Evolutionary conservation across 2,329 filamentous ascomycete genomes (phyloP).

Genomic region (Alternaria rosae): DNA sequence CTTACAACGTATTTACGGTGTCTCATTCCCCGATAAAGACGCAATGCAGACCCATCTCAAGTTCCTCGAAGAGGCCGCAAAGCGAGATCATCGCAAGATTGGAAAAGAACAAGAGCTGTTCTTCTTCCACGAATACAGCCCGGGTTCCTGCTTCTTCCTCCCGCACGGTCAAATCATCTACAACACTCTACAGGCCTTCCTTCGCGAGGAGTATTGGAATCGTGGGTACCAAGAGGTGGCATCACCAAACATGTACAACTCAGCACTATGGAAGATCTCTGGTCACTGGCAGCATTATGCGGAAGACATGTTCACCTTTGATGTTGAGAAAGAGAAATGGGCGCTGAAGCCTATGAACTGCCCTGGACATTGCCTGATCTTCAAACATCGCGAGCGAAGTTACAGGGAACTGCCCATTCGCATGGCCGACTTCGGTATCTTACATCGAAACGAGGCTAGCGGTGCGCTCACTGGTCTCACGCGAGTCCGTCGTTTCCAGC

Average conservation of each 20-base stretch:
- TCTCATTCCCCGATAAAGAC: slow-evolving; percentile 98
- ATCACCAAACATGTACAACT: slow-evolving; percentile 96
- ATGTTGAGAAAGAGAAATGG: slow-evolving; percentile 82
- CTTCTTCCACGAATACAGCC: slow-evolving; percentile 95
- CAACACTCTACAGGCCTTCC: slow-evolving; percentile 82
- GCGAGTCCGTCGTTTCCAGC: slow-evolving; percentile 90
- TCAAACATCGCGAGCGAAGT: slow-evolving; percentile 81
- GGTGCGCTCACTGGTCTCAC: slow-evolving; percentile 91
- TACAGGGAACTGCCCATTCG: slow-evolving; percentile 91
- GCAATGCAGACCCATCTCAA: slow-evolving; percentile 90
- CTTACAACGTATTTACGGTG: slow-evolving; percentile 93
- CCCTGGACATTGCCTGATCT: slow-evolving; percentile 90
- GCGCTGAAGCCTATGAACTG: slow-evolving; percentile 98
- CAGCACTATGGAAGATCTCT: slow-evolving; percentile 89
- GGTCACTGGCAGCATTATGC: slow-evolving; percentile 93
- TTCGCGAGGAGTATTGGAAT: slow-evolving; percentile 88
- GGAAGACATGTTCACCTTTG: slow-evolving; percentile 94
- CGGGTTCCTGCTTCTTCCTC: slow-evolving; percentile 89
- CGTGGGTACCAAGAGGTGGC: slow-evolving; percentile 95
- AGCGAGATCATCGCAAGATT: slow-evolving; percentile 93
- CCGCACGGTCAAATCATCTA: slow-evolving; percentile 94
- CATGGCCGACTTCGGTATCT: slow-evolving; percentile 93
- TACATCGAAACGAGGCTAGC: slow-evolving; percentile 95
- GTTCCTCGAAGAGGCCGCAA: slow-evolving; percentile 96
- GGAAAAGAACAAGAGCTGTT: slow-evolving; percentile 96